Evolutionary conservation across 805 yeast species (phyloP), one percentile per base, ranked within the genome.

Genomic region (Starmerella sp.): DNA sequence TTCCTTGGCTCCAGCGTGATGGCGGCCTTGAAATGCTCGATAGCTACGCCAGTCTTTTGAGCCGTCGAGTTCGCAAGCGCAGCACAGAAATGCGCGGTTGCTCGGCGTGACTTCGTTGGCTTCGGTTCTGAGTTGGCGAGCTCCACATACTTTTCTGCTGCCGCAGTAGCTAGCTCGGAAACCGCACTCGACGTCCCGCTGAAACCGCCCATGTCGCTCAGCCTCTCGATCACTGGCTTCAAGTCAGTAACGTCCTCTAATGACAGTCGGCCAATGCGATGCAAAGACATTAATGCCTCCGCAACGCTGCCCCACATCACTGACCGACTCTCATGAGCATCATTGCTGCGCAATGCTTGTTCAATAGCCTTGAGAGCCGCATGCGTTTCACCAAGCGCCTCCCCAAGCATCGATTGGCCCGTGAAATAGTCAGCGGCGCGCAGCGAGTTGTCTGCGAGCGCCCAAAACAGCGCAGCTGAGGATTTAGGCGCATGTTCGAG

Each of bases 1-100:
- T 84, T 85, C 55, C 76, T 78, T 5, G 83, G 76, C 66, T 91
- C 96, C 8, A 81, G 69, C 54, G 77, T 81, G 53, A 90, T 80
- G 0, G 96, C 83, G 44, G 74, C 77, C 61, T 85, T 86, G 59
- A 86, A 71, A 5, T 75, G 68, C 17, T 66, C 72, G 13, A 86
- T 75, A 0, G 96, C 76, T 1, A 73, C 67, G 14, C 76, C 77
- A 55, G 83, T 71, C 48, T 67, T 74, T 4, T 39, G 51, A 22
- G 60, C 59, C 9, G 59, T 15, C n/a, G 22, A 34, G 4, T 46
- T 62, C 4, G 86, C 73, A 13, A 83, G 67, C 1, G 95, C 97
- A 36, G 88, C 69, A 64, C 93, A 90, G 68, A 78, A 86, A 68
- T 78, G 71, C 0, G 75, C 68, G 2, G 65, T 63, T 4, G 72